Evolutionary conservation across 129 eudicot species (phyloP).

Genomic region (Chrysanthemum makinoi): DNA sequence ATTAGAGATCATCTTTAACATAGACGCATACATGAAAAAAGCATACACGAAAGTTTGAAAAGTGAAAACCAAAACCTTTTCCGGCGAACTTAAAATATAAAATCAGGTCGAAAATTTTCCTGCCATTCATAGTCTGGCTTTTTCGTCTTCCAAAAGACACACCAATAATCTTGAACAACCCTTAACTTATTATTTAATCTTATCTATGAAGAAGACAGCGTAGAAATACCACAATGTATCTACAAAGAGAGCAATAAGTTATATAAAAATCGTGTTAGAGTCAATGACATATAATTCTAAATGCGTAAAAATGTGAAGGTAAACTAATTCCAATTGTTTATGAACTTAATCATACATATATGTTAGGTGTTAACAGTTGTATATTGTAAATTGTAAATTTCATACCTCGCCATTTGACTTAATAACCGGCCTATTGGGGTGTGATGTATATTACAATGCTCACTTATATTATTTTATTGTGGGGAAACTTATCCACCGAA

Average conservation of each 20-base stretch:
- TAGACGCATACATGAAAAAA: slow-evolving; percentile 3
- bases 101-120: background rate
- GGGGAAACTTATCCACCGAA: no score
- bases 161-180: background rate
- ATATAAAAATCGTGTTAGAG: background rate
- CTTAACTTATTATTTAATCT: background rate
- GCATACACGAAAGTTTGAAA: background rate
- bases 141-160: background rate
- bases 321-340: background rate
- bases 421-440: no score
- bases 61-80: background rate
- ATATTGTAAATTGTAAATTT: no score
- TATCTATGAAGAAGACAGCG: background rate
- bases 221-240: background rate
- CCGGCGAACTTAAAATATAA: background rate
- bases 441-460: no score
- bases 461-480: no score
- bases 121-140: background rate
- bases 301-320: background rate
- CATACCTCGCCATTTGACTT: no score
- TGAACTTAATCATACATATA: background rate
- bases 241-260: background rate
- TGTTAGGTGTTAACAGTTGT: no score
- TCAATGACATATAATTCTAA: background rate
- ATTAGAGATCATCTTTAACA: background rate